Conservation (phyloP, 208 protist species). For the Paratrypanosoma confusum region DNA sequence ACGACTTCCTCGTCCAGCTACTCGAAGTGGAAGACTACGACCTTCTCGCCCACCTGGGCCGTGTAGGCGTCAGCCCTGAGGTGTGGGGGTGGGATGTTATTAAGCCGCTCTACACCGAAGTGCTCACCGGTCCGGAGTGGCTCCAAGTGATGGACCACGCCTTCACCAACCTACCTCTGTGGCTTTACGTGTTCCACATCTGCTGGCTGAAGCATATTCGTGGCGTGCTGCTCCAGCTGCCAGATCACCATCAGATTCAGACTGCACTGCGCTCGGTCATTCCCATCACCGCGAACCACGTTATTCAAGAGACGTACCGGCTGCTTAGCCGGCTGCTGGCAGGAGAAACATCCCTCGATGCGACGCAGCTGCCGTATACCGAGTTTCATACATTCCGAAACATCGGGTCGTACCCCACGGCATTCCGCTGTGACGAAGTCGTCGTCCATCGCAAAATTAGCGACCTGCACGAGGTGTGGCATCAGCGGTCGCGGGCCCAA, state of each 20-base stretch:
- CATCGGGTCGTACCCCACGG: constrained; percentile 31
- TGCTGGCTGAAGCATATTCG: constrained; percentile 19
- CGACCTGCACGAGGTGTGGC: constrained; percentile 31
- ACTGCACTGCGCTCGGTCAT: constrained; percentile 21
- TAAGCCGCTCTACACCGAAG: constrained; percentile 56
- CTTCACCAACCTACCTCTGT: constrained; percentile 50
- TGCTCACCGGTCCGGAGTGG: constrained; percentile 65
- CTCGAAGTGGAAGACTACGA: constrained; percentile 28
- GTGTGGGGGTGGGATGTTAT: constrained; percentile 68
- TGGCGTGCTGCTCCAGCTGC: constrained; percentile 17
- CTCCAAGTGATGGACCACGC: constrained; percentile 87
- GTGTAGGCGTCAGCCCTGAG: constrained; percentile 35
- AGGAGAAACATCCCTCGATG: neutral
- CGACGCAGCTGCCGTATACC: constrained; percentile 6
- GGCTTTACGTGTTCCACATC: constrained; percentile 76
- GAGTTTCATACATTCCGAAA: constrained; percentile 16
- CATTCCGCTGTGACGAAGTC: constrained; percentile 25
- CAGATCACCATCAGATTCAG: constrained; percentile 28
- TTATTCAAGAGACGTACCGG: constrained; percentile 45
- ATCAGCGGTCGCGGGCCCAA: constrained; percentile 13
- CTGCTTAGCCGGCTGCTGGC: constrained; percentile 8
- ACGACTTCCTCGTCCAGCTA: constrained; percentile 33
- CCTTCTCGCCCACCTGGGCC: constrained; percentile 38
- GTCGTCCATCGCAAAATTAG: constrained; percentile 26
- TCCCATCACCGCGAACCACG: constrained; percentile 12